Evolutionary conservation across 2,329 filamentous ascomycete species (phyloP), one percentile per base, ranked within the genome.

Genomic region (Fusarium mangiferae): DNA sequence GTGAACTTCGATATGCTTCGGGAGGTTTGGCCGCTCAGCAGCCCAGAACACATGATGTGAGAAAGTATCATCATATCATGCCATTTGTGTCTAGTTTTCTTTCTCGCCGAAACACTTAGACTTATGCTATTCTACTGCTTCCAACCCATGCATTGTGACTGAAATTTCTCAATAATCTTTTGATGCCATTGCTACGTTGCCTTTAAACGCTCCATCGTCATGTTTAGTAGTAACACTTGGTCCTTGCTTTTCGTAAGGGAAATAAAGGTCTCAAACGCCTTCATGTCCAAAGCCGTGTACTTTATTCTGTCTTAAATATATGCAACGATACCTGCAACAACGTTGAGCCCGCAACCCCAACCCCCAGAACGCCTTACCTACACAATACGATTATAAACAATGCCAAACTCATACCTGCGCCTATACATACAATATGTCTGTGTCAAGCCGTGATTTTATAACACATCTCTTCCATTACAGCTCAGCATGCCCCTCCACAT

Each of bases 311-410:
- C 36, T 41, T 26, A 49, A n/a, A 57, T 66, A 74, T 62, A 74
- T 66, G 39, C 58, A 33, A 55, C 68, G 45, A 73, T 69, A 76
- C 66, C 66, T 73, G 51, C 60, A 70, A 63, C 67, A 72, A 74
- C 59, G 57, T 77, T 65, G 55, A 66, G 38, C 68, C 65, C 66
- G 33, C 56, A 42, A 48, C 46, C 45, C 54, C 57, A 52, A 67
- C 61, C 65, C 58, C 76, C 68, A 62, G 52, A 78, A 78, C 76
- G 75, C 76, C 76, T 77, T 77, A 70, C 75, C 67, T 77, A 78
- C 73, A 77, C 72, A 69, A 44, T 59, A 70, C 58, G 70, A 74
- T 60, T 46, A 76, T 56, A 64, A 63, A 62, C 55, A 60, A 70
- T 63, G 66, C 66, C 69, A 66, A 62, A 66, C 45, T 51, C 56